These are phyloP conservation scores for Venustampulla echinocandica DNA, from an alignment of 495 filamentous ascomycete species.

Conservation along the genomic window DNA sequence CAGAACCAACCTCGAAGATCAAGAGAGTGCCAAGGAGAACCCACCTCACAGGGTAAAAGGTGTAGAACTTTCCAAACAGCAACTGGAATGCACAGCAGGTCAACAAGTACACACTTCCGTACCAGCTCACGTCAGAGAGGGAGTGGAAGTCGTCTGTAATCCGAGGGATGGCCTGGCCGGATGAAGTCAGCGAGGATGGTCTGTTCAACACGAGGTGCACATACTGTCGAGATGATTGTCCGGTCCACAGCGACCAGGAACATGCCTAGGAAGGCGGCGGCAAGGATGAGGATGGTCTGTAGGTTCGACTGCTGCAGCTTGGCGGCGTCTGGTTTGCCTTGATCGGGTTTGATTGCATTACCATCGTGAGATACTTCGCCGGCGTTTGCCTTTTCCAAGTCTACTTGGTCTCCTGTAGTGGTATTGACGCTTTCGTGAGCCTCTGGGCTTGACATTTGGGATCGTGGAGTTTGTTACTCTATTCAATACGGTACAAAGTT, in stretches of 20 bases:
- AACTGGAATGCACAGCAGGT: conserved; percentile 35
- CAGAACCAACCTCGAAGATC: conserved; percentile 43
- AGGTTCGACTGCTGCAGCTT: not conserved
- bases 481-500: no score
- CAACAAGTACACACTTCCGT: conserved; percentile 44
- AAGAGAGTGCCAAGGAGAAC: conserved; percentile 17
- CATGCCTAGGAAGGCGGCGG: not conserved
- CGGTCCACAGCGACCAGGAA: conserved; percentile 2
- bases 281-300: not conserved
- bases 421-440: no score
- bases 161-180: conserved; percentile 31
- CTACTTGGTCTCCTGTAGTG: no score
- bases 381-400: no score
- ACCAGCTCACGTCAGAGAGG: conserved; percentile 44
- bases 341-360: no score
- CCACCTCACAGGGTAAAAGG: conserved; percentile 31
- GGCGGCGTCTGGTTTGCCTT: not conserved
- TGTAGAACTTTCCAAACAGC: conserved; percentile 23
- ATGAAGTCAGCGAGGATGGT: not conserved
- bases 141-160: conserved; percentile 38
- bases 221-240: conserved; percentile 29
- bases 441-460: no score
- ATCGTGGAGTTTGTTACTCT: no score
- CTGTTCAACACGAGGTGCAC: not conserved
- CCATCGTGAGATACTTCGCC: no score